These are phyloP conservation scores for Xeromyces bisporus DNA, from an alignment of 495 filamentous ascomycete species.

Conservation along the genomic window DNA sequence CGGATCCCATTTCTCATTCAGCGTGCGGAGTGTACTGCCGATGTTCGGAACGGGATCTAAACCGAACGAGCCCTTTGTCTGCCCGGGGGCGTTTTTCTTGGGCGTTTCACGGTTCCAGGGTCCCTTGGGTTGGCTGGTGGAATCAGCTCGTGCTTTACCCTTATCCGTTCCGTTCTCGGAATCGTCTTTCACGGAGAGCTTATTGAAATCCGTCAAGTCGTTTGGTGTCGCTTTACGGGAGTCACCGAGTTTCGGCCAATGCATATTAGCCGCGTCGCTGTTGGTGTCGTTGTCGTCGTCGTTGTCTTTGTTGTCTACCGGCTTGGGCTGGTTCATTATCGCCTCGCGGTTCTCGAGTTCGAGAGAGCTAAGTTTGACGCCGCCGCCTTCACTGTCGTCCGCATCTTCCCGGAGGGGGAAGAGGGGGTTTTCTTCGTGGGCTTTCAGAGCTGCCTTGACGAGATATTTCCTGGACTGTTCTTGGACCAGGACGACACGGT, in stretches of 20 bases:
- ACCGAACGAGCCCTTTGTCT: background rate
- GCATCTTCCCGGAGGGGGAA: constrained; percentile 1
- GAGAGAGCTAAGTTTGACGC: constrained; percentile 2
- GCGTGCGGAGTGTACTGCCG: constrained; percentile 3
- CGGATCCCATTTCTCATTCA: constrained; percentile 11
- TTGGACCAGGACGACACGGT: constrained; percentile 13
- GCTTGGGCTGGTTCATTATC: constrained; percentile 7
- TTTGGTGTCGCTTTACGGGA: background rate
- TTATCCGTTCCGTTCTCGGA: constrained; percentile 1
- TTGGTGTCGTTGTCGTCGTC: background rate
- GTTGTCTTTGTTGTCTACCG: constrained; percentile 1
- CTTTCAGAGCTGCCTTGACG: constrained; percentile 10
- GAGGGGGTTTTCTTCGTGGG: constrained; percentile 1
- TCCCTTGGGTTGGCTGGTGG: background rate
- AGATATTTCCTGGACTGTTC: constrained; percentile 24
- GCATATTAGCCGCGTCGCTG: constrained; percentile 1
- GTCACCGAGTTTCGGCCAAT: constrained; percentile 7
- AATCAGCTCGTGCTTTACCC: background rate
- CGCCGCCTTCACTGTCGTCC: constrained; percentile 5
- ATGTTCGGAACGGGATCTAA: background rate
- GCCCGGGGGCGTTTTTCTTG: background rate
- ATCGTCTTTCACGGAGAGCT: background rate
- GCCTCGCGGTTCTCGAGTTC: constrained; percentile 4
- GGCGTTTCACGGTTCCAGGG: background rate
- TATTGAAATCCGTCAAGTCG: constrained; percentile 7